phyloP scores from a whole-genome alignment of 2,329 filamentous ascomycete genomes.

The Colletotrichum sp. region DNA sequence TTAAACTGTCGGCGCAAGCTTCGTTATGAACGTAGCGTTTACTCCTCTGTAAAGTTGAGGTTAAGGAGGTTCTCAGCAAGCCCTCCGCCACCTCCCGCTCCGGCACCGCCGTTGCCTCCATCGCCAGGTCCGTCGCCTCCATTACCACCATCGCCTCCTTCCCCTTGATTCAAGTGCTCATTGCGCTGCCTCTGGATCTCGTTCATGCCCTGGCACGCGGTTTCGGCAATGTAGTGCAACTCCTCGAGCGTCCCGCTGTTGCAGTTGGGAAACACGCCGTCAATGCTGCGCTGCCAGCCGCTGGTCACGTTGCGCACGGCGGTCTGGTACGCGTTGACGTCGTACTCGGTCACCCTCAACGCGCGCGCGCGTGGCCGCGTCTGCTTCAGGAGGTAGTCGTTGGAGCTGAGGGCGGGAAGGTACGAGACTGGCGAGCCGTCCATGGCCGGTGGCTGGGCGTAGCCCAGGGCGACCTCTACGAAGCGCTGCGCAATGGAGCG shows the following conservation, averaged over 20 bases:
- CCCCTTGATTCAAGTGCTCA: not conserved
- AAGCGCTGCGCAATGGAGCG: conserved; percentile 50
- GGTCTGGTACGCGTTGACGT: conserved; percentile 39
- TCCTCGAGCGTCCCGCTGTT: conserved; percentile 48
- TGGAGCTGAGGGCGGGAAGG: conserved; percentile 22
- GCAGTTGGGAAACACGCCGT: conserved; percentile 49
- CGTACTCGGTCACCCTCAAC: conserved; percentile 36
- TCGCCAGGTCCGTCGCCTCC: not conserved
- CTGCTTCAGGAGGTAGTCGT: conserved; percentile 25
- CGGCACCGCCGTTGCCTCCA: not conserved
- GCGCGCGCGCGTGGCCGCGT: conserved; percentile 25
- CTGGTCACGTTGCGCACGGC: conserved; percentile 46
- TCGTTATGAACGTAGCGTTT: too few relatives aligned
- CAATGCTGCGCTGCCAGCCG: conserved; percentile 46
- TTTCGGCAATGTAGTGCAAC: conserved; percentile 49
- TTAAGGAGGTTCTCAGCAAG: conserved; percentile 19
- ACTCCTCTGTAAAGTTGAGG: conserved; percentile 12
- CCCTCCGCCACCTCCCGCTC: not conserved
- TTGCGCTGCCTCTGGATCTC: conserved; percentile 39
- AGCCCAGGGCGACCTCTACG: conserved; percentile 48
- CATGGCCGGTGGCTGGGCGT: conserved; percentile 41
- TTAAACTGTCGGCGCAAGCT: too few relatives aligned
- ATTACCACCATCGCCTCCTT: not conserved
- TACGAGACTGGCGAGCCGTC: conserved; percentile 22
- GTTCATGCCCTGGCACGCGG: conserved; percentile 47